Evolutionary conservation across 2,329 filamentous ascomycete genomes (phyloP).

Genomic region (Pestalotiopsis sp.): DNA sequence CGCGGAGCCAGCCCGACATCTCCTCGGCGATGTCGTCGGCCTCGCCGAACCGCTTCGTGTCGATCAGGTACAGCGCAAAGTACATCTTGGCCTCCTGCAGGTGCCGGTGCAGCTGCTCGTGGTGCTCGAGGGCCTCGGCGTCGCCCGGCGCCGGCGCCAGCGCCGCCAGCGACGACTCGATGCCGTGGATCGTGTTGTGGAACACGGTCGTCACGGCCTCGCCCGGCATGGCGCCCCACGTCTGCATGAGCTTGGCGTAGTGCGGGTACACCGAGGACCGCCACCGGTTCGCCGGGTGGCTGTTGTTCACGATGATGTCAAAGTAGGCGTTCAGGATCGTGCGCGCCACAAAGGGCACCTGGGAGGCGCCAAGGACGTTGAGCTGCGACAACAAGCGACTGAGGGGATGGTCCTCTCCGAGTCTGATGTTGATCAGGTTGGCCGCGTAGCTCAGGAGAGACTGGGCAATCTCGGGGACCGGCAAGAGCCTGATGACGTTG

Average conservation of each 20-base stretch:
- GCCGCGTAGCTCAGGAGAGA: constrained; percentile 5
- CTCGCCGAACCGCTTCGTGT: constrained; percentile 1
- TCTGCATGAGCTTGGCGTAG: constrained; percentile 1
- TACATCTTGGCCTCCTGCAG: constrained; percentile 7
- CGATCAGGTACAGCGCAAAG: not conserved
- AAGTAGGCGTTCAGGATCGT: constrained; percentile 12
- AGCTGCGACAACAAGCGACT: constrained; percentile 10
- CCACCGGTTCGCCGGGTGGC: constrained; percentile 10
- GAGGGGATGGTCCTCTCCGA: constrained; percentile 10
- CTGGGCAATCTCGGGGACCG: constrained; percentile 12
- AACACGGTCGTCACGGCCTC: not conserved
- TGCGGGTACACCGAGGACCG: not conserved
- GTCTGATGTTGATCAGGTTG: constrained; percentile 9
- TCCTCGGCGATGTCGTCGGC: constrained; percentile 1
- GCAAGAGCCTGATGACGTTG: constrained; percentile 10
- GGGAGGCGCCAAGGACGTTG: not conserved
- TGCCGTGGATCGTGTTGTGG: not conserved
- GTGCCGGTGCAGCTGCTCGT: not conserved
- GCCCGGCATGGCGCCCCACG: not conserved
- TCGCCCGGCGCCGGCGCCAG: not conserved
- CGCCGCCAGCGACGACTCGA: not conserved
- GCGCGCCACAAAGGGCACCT: constrained; percentile 4
- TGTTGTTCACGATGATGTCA: constrained; percentile 7
- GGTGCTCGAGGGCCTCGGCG: not conserved
- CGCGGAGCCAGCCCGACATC: not conserved